These are phyloP conservation scores for Alopecurus myosuroides DNA, from an alignment of 176 grass and related monocot genomes.

Conservation along the genomic window DNA sequence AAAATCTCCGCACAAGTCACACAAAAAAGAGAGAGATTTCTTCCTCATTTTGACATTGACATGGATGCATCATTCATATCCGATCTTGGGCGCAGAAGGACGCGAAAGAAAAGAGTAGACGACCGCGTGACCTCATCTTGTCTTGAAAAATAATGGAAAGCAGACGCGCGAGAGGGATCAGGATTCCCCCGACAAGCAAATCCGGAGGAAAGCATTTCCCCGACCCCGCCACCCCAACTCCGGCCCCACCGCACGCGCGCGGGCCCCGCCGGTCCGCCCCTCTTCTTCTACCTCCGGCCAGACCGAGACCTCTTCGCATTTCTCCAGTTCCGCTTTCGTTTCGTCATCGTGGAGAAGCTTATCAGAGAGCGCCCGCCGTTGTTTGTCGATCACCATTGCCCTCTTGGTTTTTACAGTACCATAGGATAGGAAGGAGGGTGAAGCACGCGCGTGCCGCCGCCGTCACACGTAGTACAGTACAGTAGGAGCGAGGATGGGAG, in stretches of 20 bases:
- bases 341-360: not conserved
- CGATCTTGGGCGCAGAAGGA: not conserved
- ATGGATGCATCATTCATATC: not conserved
- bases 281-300: not conserved
- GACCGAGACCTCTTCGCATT: not conserved
- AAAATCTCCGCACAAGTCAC: too few species aligned
- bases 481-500: not conserved
- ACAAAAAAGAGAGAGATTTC: too few species aligned
- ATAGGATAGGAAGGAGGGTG: not conserved
- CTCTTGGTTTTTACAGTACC: not conserved
- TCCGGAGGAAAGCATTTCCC: conserved; percentile 56
- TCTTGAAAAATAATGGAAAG: not conserved
- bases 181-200: conserved; percentile 65
- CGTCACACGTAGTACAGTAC: not conserved
- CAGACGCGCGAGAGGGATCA: not conserved
- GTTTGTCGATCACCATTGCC: not conserved
- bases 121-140: not conserved
- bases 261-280: conserved; percentile 11
- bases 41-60: too few species aligned
- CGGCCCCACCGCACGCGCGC: conserved; percentile 43
- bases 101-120: not conserved
- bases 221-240: conserved; percentile 7
- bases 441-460: not conserved
- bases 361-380: not conserved
- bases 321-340: not conserved